Evolutionary conservation across 176 grass and related monocot species (phyloP).

Genomic region (Puya raimondii): DNA sequence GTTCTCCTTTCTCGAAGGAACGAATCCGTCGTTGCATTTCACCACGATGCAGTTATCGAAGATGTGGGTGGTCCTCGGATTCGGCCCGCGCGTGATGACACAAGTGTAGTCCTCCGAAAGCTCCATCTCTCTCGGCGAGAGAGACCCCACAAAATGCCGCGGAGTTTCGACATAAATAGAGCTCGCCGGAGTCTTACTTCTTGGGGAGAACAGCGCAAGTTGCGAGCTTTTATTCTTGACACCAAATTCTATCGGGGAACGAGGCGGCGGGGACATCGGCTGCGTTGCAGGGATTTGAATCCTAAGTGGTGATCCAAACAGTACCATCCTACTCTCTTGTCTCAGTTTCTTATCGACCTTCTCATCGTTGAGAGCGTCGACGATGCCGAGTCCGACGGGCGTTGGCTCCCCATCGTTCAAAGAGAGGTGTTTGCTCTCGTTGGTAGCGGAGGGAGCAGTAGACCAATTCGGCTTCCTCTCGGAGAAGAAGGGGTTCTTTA

Average conservation of each 20-base stretch:
- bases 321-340: constrained; percentile 14
- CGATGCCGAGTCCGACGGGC: constrained; percentile 45
- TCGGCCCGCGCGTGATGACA: constrained; percentile 50
- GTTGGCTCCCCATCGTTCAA: constrained; percentile 16
- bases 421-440: constrained; percentile 2
- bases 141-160: background rate
- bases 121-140: constrained; percentile 39
- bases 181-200: background rate
- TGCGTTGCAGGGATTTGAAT: constrained; percentile 22
- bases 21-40: constrained; percentile 14
- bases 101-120: constrained; percentile 76
- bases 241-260: constrained; percentile 25
- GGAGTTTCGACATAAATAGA: background rate
- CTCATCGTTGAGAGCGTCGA: constrained; percentile 35
- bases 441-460: background rate
- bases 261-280: constrained; percentile 1
- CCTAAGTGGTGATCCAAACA: constrained; percentile 31
- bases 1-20: constrained; percentile 12
- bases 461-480: background rate
- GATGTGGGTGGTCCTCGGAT: constrained; percentile 53
- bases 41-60: constrained; percentile 50
- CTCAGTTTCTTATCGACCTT: background rate
- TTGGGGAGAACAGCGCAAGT: constrained; percentile 4
- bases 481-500: constrained; percentile 25
- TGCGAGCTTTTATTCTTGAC: constrained; percentile 27